Percentiles rank a stretch among this genome's conserved stretches.
Evolutionary conservation across 2,329 filamentous ascomycete genomes (phyloP).

Genomic region (Epichloe sp.): DNA sequence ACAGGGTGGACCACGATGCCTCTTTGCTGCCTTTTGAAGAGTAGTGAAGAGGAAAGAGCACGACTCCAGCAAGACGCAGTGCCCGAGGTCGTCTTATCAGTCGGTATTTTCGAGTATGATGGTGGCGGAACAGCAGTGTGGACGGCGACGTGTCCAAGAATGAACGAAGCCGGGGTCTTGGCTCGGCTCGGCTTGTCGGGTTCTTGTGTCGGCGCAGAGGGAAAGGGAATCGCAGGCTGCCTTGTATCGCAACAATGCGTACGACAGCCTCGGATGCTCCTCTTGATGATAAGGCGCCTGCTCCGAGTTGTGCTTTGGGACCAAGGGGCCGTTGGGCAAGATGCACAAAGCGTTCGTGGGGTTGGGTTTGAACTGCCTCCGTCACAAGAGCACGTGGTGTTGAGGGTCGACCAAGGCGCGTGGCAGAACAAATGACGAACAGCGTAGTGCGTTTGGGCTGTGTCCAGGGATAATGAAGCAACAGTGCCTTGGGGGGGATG

Average conservation of each 20-base stretch:
- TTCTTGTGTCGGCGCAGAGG: background rate
- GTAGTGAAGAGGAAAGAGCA: background rate
- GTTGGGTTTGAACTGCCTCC: background rate
- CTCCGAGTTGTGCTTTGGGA: background rate
- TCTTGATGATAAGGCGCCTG: background rate
- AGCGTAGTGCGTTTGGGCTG: background rate
- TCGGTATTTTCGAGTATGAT: background rate
- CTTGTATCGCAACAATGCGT: background rate
- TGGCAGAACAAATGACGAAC: background rate
- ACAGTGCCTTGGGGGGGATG: background rate
- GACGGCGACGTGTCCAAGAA: background rate
- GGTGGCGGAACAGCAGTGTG: background rate
- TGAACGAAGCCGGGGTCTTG: background rate
- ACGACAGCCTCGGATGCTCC: background rate
- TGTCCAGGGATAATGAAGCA: background rate
- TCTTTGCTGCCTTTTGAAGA: background rate
- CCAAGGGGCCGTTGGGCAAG: background rate
- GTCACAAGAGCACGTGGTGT: constrained; percentile 3
- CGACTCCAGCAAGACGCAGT: background rate
- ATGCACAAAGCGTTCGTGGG: constrained; percentile 1
- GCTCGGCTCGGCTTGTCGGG: background rate
- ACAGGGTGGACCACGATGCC: constrained; percentile 3
- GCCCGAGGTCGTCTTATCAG: background rate
- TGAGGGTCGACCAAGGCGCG: background rate
- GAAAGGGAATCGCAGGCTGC: background rate